Evolutionary conservation across 306 rosid genomes (phyloP), one percentile per base, ranked within the genome.

Genomic region (Begonia peltatifolia): DNA sequence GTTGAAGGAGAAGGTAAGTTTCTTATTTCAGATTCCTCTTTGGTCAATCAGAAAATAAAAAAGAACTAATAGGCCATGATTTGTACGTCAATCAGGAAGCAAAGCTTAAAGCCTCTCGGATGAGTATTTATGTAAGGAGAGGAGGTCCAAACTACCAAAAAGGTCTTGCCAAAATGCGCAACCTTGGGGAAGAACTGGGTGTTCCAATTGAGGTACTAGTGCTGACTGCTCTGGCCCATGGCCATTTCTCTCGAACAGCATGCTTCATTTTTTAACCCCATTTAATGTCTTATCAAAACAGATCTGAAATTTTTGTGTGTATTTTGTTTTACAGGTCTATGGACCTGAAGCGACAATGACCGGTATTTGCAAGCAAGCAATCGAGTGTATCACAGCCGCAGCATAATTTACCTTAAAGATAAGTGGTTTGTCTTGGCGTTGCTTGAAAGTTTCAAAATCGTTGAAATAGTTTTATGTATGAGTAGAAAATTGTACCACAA

Each of bases 141-240:
- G 97, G 97, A 11, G 97, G 97, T 61, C 97, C 97, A 10, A 89
- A 89, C 84, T 89, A 82, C 87, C 97, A 89, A 64, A 80, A 53
- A 53, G 97, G 95, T 46, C 83, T 84, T 25, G 90, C 83, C 0
- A 80, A 78, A 65, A 89, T 84, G 97, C 65, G 97, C 20, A 74
- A 76, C 6, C 90, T 89, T 56, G 97, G 90, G 56, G 94, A 80
- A 36, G 84, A 85, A 60, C 76, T 89, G 11, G 94, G 94, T 74
- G 65, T 89, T 71, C 95, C 97, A 16, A 76, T 89, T 53, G 95
- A 89, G 97, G 97, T 89, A 62, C 50, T 22, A 3, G 15, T 9
- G 18, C 38, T 30, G 8, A 30, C 8, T 30, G 38, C 38, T 30
- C 38, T 5, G 6, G 38, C 38, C 38, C 9, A 9, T 30, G 38